Conservation (phyloP, 805 yeast genomes). For the Yarrowia sp. region DNA sequence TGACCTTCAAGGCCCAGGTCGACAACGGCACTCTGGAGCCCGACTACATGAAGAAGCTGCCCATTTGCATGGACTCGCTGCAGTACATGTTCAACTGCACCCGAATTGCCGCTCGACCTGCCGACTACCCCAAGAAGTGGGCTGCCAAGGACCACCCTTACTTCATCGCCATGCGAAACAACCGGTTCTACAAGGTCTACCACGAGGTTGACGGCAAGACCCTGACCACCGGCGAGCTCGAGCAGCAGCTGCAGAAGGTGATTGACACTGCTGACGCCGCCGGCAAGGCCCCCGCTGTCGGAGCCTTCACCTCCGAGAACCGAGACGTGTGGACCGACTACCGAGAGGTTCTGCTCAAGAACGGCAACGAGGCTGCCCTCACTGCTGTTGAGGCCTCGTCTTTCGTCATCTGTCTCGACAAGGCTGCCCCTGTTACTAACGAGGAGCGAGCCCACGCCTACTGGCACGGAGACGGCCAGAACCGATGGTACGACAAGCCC, state of each 20-base stretch:
- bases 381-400: slow-evolving; percentile 77
- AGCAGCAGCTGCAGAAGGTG: slow-evolving; percentile 65
- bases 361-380: slow-evolving; percentile 65
- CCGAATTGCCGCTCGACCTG: slow-evolving; percentile 64
- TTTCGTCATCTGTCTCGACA: slow-evolving; percentile 82
- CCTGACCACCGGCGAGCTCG: slow-evolving; percentile 53
- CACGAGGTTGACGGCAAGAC: slow-evolving; percentile 51
- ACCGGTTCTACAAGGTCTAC: slow-evolving; percentile 77
- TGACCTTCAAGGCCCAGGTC: slow-evolving; percentile 69
- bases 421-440: slow-evolving; percentile 70
- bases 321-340: slow-evolving; percentile 80
- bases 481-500: slow-evolving; percentile 92
- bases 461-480: slow-evolving; percentile 96
- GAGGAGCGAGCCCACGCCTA: slow-evolving; percentile 83
- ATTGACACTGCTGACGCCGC: slow-evolving; percentile 53
- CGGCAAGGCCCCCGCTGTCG: slow-evolving; percentile 64
- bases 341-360: slow-evolving; percentile 61
- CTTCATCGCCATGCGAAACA: slow-evolving; percentile 74
- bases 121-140: slow-evolving; percentile 51
- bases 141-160: slow-evolving; percentile 54
- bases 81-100: slow-evolving; percentile 88
- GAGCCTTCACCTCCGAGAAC: slow-evolving; percentile 80
- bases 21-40: slow-evolving; percentile 79
- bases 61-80: slow-evolving; percentile 96
- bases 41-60: slow-evolving; percentile 74